A percentile compares a stretch with the other conserved stretches of the same genome.
phyloP scores from a whole-genome alignment of 768 basidiomycete genomes.

The Panaeolus cyanescens region DNA sequence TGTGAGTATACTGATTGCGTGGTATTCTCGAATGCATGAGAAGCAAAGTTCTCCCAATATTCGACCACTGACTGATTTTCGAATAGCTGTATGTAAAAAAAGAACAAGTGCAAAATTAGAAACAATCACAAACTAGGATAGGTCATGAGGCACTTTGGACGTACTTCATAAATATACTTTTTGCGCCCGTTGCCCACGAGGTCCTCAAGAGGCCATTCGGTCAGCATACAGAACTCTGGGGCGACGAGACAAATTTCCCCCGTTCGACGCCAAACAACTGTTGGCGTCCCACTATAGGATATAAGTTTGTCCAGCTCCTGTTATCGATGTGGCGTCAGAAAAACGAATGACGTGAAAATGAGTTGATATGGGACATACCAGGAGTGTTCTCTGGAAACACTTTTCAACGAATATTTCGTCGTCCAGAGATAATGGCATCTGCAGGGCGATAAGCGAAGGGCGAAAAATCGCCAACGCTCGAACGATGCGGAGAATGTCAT shows the following conservation, averaged over 20 bases:
- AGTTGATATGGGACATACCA: conserved; percentile 47
- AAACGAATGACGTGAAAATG: conserved; percentile 5
- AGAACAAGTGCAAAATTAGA: not conserved
- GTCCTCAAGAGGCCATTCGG: conserved; percentile 88
- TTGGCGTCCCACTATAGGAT: conserved; percentile 95
- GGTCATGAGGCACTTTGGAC: conserved; percentile 10
- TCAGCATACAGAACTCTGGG: conserved; percentile 93
- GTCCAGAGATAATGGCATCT: conserved; percentile 96
- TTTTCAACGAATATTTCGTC: conserved; percentile 97
- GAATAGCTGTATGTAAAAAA: conserved; percentile 61
- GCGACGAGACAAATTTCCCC: conserved; percentile 98
- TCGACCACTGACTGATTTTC: conserved; percentile 95
- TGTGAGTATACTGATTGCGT: conserved; percentile 94
- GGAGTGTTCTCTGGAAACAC: conserved; percentile 90
- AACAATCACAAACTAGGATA: conserved; percentile 3
- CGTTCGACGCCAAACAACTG: conserved; percentile 96
- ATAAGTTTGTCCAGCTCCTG: conserved; percentile 97
- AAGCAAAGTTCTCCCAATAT: conserved; percentile 96
- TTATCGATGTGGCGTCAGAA: conserved; percentile 12
- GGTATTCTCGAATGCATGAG: conserved; percentile 97
- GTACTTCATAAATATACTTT: conserved; percentile 70
- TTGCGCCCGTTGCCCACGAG: conserved; percentile 52
- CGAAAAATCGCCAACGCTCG: conserved; percentile 93
- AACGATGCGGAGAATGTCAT: conserved; percentile 92
- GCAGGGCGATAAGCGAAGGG: conserved; percentile 95